phyloP scores from a whole-genome alignment of 164 flowering plant species.

The Chimonanthus praecox region DNA sequence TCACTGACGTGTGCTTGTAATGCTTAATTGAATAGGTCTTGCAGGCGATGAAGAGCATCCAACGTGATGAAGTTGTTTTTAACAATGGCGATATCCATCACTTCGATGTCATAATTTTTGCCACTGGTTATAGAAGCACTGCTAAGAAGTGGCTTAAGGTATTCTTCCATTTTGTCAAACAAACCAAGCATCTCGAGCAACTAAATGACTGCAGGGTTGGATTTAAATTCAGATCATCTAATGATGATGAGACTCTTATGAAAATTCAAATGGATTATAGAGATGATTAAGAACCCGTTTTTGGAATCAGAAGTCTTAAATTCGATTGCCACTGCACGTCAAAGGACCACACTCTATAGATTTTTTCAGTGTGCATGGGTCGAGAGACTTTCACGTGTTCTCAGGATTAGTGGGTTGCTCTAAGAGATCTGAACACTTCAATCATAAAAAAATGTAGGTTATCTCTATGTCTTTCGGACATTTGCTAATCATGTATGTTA shows the following conservation, averaged over 20 bases:
- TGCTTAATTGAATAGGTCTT: not conserved
- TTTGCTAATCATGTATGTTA: not conserved
- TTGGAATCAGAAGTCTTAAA: too few species aligned
- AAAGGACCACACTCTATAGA: not conserved
- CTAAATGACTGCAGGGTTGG: not conserved
- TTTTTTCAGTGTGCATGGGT: not conserved
- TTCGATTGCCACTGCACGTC: not conserved
- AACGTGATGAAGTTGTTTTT: not conserved
- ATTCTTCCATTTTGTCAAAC: not conserved
- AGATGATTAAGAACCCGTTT: not conserved
- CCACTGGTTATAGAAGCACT: conserved; percentile 13
- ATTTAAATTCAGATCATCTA: too few species aligned
- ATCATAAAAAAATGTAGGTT: not conserved
- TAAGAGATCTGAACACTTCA: not conserved
- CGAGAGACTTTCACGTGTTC: not conserved
- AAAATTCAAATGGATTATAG: not conserved
- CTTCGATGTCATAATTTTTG: conserved; percentile 11
- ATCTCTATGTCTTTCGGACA: not conserved
- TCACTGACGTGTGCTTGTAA: not conserved
- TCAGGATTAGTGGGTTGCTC: not conserved
- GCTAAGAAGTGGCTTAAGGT: conserved; percentile 7
- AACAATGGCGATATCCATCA: not conserved
- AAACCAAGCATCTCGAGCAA: not conserved
- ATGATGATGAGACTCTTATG: not conserved
- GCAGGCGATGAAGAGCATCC: not conserved